Conservation (phyloP, 768 basidiomycete genomes). For the Suillus paluster region DNA sequence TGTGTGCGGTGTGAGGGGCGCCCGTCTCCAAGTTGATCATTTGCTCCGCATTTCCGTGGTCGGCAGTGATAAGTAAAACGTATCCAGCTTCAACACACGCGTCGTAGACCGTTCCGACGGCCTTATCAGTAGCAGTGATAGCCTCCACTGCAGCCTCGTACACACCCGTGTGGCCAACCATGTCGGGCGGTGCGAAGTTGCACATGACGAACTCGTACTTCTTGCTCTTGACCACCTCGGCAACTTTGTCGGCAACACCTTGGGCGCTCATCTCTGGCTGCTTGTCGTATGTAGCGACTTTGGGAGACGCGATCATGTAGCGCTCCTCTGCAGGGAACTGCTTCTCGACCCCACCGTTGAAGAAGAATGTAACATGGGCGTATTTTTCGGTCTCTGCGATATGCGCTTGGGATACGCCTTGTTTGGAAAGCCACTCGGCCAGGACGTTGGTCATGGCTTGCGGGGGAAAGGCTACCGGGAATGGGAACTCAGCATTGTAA, state of each 20-base stretch:
- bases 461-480: slow-evolving; percentile 91
- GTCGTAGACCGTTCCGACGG: slow-evolving; percentile 85
- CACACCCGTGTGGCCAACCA: slow-evolving; percentile 95
- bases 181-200: slow-evolving; percentile 97
- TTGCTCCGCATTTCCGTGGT: slow-evolving; percentile 96
- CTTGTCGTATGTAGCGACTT: slow-evolving; percentile 93
- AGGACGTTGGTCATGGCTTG: slow-evolving; percentile 93
- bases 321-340: slow-evolving; percentile 85
- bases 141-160: slow-evolving; percentile 92
- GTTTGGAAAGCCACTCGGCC: slow-evolving; percentile 85
- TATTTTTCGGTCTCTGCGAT: slow-evolving; percentile 99
- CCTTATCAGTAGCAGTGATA: slow-evolving; percentile 85
- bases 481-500: slow-evolving; percentile 91
- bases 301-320: slow-evolving; percentile 89
- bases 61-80: slow-evolving; percentile 85
- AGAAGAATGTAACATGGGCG: slow-evolving; percentile 97
- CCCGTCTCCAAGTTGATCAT: slow-evolving; percentile 87
- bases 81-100: slow-evolving; percentile 88
- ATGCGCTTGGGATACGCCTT: slow-evolving; percentile 85
- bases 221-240: slow-evolving; percentile 71
- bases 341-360: slow-evolving; percentile 96
- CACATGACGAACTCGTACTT: slow-evolving; percentile 94
- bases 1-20: slow-evolving; percentile 90
- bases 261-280: slow-evolving; percentile 90
- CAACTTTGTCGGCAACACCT: slow-evolving; percentile 90